Percentiles rank a stretch among this genome's conserved stretches.
Conservation (phyloP, 257 asterid species). For the Linderniella brevidens region DNA sequence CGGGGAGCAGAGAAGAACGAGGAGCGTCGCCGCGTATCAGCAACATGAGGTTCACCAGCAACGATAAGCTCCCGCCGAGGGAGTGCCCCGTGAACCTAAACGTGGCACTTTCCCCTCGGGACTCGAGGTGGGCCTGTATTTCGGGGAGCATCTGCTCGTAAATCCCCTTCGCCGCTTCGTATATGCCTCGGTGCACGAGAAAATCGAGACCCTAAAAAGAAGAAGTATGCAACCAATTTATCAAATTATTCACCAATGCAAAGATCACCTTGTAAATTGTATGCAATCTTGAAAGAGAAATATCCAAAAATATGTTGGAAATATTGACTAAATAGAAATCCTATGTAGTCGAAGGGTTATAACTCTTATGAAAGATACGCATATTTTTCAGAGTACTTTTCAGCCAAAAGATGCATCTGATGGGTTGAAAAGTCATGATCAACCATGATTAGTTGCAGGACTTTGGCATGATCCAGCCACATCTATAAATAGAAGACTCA, state of each 20-base stretch:
- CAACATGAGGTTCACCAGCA: constrained; percentile 78
- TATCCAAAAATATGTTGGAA: no score
- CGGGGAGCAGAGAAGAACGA: constrained; percentile 61
- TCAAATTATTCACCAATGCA: background rate
- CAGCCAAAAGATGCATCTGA: no score
- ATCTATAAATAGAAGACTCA: no score
- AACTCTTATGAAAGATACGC: no score
- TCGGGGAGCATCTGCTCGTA: constrained; percentile 84
- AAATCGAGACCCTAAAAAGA: constrained; percentile 62
- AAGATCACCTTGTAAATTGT: no score
- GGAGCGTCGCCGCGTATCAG: constrained; percentile 63
- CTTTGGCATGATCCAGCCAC: no score
- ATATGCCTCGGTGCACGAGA: constrained; percentile 86
- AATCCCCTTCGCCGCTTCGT: constrained; percentile 96
- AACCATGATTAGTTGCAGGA: no score
- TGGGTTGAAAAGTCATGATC: no score
- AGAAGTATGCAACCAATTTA: constrained; percentile 4
- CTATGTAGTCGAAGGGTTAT: no score
- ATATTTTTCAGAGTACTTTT: no score
- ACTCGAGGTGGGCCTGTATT: constrained; percentile 41
- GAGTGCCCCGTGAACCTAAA: constrained; percentile 92
- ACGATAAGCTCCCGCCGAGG: constrained; percentile 85
- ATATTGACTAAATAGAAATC: no score
- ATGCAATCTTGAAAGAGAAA: constrained; percentile 3
- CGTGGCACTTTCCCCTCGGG: constrained; percentile 40